Evolutionary conservation across 2,329 filamentous ascomycete genomes (phyloP).

Genomic region (Daldinia sp.): DNA sequence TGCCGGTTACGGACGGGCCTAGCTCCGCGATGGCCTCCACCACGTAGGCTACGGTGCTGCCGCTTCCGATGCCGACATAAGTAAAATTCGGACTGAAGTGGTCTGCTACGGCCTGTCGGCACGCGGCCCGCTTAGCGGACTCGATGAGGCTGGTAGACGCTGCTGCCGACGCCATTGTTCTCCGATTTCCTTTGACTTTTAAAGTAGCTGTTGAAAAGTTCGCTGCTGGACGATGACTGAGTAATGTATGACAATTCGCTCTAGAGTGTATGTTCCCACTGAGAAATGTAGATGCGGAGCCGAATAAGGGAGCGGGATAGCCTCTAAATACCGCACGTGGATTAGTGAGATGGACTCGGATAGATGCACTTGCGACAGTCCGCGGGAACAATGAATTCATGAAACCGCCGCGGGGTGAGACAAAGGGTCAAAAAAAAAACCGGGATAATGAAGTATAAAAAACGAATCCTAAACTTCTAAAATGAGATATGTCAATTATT

Average conservation of each 20-base stretch:
- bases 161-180: conserved; percentile 31
- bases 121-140: conserved; percentile 79
- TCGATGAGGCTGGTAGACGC: conserved; percentile 64
- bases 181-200: conserved; percentile 1
- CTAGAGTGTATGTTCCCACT: background rate
- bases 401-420: conserved; percentile 23
- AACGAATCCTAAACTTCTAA: background rate
- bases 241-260: conserved; percentile 16
- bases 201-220: conserved; percentile 21
- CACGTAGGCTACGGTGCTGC: conserved; percentile 86
- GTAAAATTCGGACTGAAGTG: conserved; percentile 84
- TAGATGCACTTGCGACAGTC: conserved; percentile 33
- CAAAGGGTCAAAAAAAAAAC: background rate
- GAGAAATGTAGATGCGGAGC: background rate
- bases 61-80: conserved; percentile 87
- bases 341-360: conserved; percentile 24
- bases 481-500: background rate
- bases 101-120: conserved; percentile 73
- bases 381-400: conserved; percentile 38
- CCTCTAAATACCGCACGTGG: conserved; percentile 40
- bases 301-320: conserved; percentile 24
- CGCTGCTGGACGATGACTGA: background rate
- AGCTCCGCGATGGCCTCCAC: conserved; percentile 81
- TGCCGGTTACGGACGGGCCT: conserved; percentile 63
- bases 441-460: background rate